Evolutionary conservation across 1,284 basidiomycete genomes (phyloP).

Genomic region (Exobasidium rhododendri): DNA sequence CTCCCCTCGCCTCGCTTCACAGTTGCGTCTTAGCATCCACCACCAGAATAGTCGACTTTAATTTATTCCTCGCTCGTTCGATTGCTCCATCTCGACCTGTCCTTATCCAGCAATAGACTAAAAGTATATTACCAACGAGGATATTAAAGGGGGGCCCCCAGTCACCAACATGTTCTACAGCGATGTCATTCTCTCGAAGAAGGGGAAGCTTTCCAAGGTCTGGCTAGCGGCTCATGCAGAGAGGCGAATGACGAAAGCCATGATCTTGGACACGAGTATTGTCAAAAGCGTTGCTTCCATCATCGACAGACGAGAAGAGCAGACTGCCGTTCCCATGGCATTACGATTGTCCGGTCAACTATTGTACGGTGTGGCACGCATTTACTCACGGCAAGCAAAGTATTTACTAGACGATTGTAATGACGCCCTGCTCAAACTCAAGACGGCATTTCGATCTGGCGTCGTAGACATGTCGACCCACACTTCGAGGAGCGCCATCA

Average conservation of each 20-base stretch:
- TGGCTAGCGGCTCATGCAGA: slow-evolving; percentile 99
- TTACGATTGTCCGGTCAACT: slow-evolving; percentile 91
- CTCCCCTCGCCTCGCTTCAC: too few species aligned
- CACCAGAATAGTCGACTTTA: too few species aligned
- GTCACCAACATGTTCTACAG: slow-evolving; percentile 71
- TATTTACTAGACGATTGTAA: slow-evolving; percentile 97
- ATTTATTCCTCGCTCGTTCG: too few species aligned
- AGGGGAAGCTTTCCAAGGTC: slow-evolving; percentile 89
- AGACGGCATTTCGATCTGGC: slow-evolving; percentile 91
- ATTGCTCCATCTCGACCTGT: too few species aligned
- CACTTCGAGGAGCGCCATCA: slow-evolving; percentile 91
- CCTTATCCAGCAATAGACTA: too few species aligned
- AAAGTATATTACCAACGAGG: too few species aligned
- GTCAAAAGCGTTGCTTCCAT: slow-evolving; percentile 81
- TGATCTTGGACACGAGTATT: slow-evolving; percentile 89
- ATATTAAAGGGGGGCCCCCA: too few species aligned
- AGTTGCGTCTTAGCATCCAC: too few species aligned
- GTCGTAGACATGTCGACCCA: slow-evolving; percentile 65
- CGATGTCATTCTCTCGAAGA: slow-evolving; percentile 84
- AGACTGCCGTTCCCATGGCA: slow-evolving; percentile 79
- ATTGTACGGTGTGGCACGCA: slow-evolving; percentile 89
- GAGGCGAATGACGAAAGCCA: slow-evolving; percentile 90
- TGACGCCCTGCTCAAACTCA: slow-evolving; percentile 89
- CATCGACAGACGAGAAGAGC: slow-evolving; percentile 56
- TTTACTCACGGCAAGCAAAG: slow-evolving; percentile 95